Conservation (phyloP, 148 eudicot genomes). For the Fagopyrum tataricum region DNA sequence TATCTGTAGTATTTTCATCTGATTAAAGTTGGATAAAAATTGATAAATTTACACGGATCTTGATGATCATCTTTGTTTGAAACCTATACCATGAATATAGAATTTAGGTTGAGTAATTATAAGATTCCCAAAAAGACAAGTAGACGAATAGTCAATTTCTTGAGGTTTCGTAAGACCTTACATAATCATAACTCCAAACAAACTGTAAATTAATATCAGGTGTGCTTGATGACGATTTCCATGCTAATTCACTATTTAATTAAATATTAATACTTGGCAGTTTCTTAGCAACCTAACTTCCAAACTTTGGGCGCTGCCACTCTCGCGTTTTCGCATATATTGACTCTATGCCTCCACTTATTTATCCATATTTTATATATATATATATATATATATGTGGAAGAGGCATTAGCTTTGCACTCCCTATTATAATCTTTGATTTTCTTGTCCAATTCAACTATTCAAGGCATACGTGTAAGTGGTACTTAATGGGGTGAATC, state of each 20-base stretch:
- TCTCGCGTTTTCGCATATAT: slow-evolving; percentile 4
- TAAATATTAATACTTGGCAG: not conserved
- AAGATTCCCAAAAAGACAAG: not conserved
- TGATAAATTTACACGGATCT: too few relatives aligned
- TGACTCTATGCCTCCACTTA: too few relatives aligned
- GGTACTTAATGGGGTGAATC: too few relatives aligned
- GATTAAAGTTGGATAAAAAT: too few relatives aligned
- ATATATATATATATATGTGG: too few relatives aligned
- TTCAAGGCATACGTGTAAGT: too few relatives aligned
- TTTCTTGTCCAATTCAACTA: too few relatives aligned
- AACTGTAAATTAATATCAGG: not conserved
- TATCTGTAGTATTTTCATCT: too few relatives aligned
- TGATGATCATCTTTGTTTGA: not conserved
- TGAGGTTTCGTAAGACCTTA: slow-evolving; percentile 10
- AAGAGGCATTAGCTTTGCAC: too few relatives aligned
- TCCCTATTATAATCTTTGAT: too few relatives aligned
- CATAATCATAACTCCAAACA: slow-evolving; percentile 3
- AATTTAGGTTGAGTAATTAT: not conserved
- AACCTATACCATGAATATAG: not conserved
- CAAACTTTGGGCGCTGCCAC: not conserved
- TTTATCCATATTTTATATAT: too few relatives aligned
- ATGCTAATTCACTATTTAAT: not conserved
- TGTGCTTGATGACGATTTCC: slow-evolving; percentile 11
- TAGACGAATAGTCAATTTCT: not conserved
- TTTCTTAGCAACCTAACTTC: not conserved